Conservation (phyloP, 2,329 filamentous ascomycete genomes). For the Hypoxylon sp. region DNA sequence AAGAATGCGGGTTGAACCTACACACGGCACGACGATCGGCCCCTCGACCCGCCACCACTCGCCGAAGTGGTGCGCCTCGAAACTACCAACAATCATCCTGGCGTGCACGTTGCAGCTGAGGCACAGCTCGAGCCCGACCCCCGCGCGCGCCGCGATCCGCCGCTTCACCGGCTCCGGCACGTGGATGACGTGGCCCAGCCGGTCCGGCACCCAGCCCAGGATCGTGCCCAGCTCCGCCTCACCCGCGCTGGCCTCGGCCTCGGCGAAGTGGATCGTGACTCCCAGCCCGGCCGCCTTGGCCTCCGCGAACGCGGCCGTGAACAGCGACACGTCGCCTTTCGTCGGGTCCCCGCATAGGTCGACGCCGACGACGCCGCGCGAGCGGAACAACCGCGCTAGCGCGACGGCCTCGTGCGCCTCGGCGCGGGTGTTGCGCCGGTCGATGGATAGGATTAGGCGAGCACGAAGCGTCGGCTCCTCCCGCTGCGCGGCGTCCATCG, state of each 20-base stretch:
- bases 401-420: slow-evolving; percentile 71
- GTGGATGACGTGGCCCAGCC: slow-evolving; percentile 82
- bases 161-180: slow-evolving; percentile 67
- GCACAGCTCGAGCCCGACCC: slow-evolving; percentile 76
- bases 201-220: slow-evolving; percentile 69
- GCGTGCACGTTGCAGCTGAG: slow-evolving; percentile 83
- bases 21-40: slow-evolving; percentile 71
- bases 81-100: slow-evolving; percentile 72
- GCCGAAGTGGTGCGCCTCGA: slow-evolving; percentile 78
- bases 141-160: slow-evolving; percentile 56
- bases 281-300: slow-evolving; percentile 64
- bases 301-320: slow-evolving; percentile 64
- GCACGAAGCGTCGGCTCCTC: slow-evolving; percentile 58
- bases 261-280: slow-evolving; percentile 81
- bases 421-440: slow-evolving; percentile 66
- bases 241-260: slow-evolving; percentile 65
- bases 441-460: slow-evolving; percentile 76
- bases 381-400: slow-evolving; percentile 64
- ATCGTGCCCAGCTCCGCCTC: slow-evolving; percentile 69
- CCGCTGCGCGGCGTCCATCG: slow-evolving; percentile 56
- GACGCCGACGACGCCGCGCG: slow-evolving; percentile 70
- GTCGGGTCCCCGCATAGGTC: slow-evolving; percentile 82
- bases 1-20: slow-evolving; percentile 55
- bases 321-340: slow-evolving; percentile 66
- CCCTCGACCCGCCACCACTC: slow-evolving; percentile 69